phyloP scores from a whole-genome alignment of 2,329 filamentous ascomycete genomes.

The Gremmenia infestans region DNA sequence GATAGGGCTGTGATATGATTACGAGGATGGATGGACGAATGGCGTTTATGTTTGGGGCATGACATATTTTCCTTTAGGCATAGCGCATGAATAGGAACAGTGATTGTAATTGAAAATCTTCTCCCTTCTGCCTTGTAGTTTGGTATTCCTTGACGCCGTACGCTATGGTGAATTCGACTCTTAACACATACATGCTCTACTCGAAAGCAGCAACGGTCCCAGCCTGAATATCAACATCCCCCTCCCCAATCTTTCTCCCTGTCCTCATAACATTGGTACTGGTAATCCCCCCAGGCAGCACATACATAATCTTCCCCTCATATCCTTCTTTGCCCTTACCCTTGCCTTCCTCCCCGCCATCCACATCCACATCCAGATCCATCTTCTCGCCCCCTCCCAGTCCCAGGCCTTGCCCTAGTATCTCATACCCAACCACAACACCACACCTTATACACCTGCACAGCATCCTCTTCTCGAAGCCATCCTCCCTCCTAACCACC shows the following conservation, averaged over 20 bases:
- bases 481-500: conserved; percentile 52
- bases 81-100: conserved; percentile 7
- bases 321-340: conserved; percentile 27
- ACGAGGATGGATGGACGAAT: conserved; percentile 1
- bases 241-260: conserved; percentile 30
- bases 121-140: not conserved
- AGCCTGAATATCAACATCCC: conserved; percentile 27
- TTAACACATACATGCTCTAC: conserved; percentile 19
- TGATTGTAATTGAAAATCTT: conserved; percentile 3
- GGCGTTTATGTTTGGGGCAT: conserved; percentile 13
- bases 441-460: conserved; percentile 57
- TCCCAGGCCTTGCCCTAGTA: conserved; percentile 33
- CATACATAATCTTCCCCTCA: conserved; percentile 46
- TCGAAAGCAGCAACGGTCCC: conserved; percentile 31
- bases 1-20: conserved; percentile 17
- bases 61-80: not conserved
- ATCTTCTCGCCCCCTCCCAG: too few species aligned
- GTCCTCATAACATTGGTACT: conserved; percentile 51
- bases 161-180: not conserved
- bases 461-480: conserved; percentile 61
- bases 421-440: conserved; percentile 56
- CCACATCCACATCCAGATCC: too few species aligned
- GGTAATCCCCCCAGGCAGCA: conserved; percentile 55
- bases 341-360: not conserved
- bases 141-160: conserved; percentile 3